Percentiles rank a stretch among this genome's conserved stretches.
phyloP scores from a whole-genome alignment of 192 early-diverging fungal species.

The Chytriomyces confervae region DNA sequence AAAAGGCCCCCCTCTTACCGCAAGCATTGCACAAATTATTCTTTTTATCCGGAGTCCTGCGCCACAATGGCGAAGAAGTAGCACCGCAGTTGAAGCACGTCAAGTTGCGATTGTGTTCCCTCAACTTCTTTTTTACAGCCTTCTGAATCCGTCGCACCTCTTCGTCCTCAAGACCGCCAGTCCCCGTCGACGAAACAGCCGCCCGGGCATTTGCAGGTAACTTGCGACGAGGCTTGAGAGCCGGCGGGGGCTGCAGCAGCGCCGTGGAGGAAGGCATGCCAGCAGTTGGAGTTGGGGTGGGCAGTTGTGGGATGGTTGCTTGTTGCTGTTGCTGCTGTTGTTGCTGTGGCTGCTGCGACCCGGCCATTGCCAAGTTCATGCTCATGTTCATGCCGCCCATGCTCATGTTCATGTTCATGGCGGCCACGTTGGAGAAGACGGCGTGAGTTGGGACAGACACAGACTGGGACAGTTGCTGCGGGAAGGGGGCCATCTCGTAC shows the following conservation, averaged over 20 bases:
- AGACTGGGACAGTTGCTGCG: no score
- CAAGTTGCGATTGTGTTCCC: conserved; percentile 34
- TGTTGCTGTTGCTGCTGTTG: not conserved
- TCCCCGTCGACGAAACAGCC: not conserved
- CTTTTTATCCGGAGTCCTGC: conserved; percentile 67
- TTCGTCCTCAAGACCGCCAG: not conserved
- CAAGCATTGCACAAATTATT: conserved; percentile 84
- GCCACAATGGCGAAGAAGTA: conserved; percentile 77
- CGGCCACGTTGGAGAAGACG: no score
- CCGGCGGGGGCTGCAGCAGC: not conserved
- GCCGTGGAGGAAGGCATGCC: not conserved
- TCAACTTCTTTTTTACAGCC: conserved; percentile 38
- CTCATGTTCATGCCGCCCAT: no score
- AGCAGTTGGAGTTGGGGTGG: not conserved
- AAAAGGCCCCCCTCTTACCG: conserved; percentile 43
- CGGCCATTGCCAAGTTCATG: no score
- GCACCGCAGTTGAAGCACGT: conserved; percentile 77
- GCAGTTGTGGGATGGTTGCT: not conserved
- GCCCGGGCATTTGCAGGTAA: not conserved
- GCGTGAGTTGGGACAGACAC: no score
- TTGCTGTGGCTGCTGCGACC: no score
- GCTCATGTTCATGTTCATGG: no score
- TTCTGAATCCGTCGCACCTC: not conserved
- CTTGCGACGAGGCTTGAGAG: not conserved
- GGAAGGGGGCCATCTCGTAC: no score